Evolutionary conservation across 2,329 filamentous ascomycete species (phyloP).

Genomic region (Cryphonectria naterciae): DNA sequence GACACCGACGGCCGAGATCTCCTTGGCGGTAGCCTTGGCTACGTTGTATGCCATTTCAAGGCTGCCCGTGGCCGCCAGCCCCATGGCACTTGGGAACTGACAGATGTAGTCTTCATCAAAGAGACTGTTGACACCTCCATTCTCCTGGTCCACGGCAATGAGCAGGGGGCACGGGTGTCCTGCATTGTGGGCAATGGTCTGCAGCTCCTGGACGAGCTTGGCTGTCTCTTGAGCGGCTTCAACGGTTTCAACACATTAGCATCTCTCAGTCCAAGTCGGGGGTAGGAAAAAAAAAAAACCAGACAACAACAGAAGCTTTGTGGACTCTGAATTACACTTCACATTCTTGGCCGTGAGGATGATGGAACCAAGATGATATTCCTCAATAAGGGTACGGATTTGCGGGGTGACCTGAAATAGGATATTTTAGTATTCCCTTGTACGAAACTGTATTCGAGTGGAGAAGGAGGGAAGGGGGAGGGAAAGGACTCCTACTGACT

Average conservation of each 20-base stretch:
- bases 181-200: conserved; percentile 87
- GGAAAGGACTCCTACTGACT: conserved; percentile 45
- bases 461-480: background rate
- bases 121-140: conserved; percentile 95
- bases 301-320: conserved; percentile 7
- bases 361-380: conserved; percentile 87
- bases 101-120: conserved; percentile 96
- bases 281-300: background rate
- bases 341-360: conserved; percentile 83
- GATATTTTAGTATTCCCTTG: background rate
- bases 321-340: conserved; percentile 62
- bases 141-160: conserved; percentile 94
- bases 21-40: conserved; percentile 89
- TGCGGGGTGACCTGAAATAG: conserved; percentile 63
- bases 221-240: conserved; percentile 90
- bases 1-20: conserved; percentile 89
- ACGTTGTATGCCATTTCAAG: conserved; percentile 85
- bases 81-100: conserved; percentile 97
- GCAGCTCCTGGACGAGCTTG: conserved; percentile 83
- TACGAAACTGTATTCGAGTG: background rate
- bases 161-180: conserved; percentile 87
- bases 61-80: conserved; percentile 87
- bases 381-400: conserved; percentile 78
- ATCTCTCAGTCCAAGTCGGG: conserved; percentile 26
- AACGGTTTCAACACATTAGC: conserved; percentile 36